Evolutionary conservation across 305 asterid species (phyloP).

Genomic region (Ajuga reptans): DNA sequence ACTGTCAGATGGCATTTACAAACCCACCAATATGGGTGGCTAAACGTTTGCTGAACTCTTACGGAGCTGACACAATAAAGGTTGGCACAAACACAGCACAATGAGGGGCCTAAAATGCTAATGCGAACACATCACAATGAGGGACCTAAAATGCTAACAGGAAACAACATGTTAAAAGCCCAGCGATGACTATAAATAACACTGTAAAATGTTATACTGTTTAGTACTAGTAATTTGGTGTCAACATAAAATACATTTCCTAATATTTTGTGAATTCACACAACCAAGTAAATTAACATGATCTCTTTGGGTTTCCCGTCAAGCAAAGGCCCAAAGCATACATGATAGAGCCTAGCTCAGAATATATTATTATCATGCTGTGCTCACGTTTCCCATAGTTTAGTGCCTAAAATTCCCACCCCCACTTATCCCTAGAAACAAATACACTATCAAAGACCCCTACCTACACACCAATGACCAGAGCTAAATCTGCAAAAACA

Average conservation of each 20-base stretch:
- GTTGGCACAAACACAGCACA: no score
- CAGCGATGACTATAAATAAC: background rate
- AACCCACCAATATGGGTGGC: background rate
- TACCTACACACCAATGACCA: background rate
- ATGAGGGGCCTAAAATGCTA: no score
- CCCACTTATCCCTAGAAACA: background rate
- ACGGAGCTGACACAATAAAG: no score
- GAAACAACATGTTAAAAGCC: background rate
- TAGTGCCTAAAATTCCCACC: no score
- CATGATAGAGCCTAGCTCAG: background rate
- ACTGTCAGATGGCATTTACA: background rate
- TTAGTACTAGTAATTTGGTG: background rate
- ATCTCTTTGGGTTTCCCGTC: background rate
- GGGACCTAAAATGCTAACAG: no score
- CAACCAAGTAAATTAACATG: background rate
- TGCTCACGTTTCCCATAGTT: background rate
- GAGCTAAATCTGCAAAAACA: background rate
- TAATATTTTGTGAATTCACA: background rate
- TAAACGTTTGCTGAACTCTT: no score
- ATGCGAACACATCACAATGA: no score
- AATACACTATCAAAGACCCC: background rate
- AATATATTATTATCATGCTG: background rate
- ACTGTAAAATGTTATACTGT: background rate
- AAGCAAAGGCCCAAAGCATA: background rate
- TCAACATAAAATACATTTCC: background rate